phyloP scores from a whole-genome alignment of 345 rosid genomes.

The Rhodamnia argentea region DNA sequence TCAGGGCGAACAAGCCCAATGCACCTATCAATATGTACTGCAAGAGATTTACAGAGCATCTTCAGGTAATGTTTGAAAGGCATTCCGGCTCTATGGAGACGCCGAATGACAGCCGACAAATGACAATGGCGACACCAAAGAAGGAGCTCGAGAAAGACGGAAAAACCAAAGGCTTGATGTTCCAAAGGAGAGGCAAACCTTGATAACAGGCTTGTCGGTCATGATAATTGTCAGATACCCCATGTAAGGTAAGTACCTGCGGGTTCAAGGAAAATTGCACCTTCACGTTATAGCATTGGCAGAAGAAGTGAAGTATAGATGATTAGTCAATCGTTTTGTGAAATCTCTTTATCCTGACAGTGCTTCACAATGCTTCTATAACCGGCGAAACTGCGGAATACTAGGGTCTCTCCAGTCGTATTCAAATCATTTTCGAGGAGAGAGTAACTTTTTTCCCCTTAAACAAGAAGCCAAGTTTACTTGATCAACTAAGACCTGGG shows the following conservation, averaged over 20 bases:
- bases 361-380: neutral
- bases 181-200: slow-evolving; percentile 25
- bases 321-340: neutral
- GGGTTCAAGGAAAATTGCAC: neutral
- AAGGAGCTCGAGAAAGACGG: neutral
- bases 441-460: neutral
- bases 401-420: neutral
- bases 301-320: neutral
- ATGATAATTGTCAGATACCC: slow-evolving; percentile 75
- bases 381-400: neutral
- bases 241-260: slow-evolving; percentile 69
- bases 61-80: neutral
- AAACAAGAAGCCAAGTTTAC: neutral
- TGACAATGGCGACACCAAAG: neutral
- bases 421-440: neutral
- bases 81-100: neutral
- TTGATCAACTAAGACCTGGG: neutral
- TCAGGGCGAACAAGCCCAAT: slow-evolving; percentile 51
- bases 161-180: neutral
- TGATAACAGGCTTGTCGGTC: slow-evolving; percentile 69
- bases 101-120: neutral
- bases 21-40: slow-evolving; percentile 54
- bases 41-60: neutral
- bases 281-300: neutral
- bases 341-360: neutral